Conservation (phyloP, 495 filamentous ascomycete species). For the Daldinia loculata region DNA sequence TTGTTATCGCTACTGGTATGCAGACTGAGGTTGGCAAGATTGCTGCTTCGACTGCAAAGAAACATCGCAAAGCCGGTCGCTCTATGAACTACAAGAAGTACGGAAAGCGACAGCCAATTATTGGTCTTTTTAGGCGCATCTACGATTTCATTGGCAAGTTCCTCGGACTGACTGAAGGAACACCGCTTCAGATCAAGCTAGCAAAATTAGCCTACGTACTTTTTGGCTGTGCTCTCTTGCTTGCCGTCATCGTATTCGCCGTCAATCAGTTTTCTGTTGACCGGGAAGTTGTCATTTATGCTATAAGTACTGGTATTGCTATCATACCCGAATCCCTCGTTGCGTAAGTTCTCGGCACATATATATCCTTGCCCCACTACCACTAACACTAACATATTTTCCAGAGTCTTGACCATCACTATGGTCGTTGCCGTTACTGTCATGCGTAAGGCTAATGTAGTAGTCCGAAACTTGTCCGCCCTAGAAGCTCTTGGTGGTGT, state of each 20-base stretch:
- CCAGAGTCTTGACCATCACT: constrained; percentile 71
- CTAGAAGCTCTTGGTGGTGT: constrained; percentile 85
- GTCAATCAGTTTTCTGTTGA: constrained; percentile 75
- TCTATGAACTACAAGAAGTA: constrained; percentile 71
- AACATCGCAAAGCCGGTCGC: constrained; percentile 65
- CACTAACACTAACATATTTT: constrained; percentile 2
- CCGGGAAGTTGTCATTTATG: constrained; percentile 82
- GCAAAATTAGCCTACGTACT: constrained; percentile 78
- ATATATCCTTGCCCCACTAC: not conserved
- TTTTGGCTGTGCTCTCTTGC: constrained; percentile 75
- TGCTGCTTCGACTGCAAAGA: constrained; percentile 68
- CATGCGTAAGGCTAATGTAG: constrained; percentile 80
- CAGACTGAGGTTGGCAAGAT: constrained; percentile 86
- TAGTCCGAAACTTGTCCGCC: constrained; percentile 78
- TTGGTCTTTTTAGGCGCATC: constrained; percentile 64
- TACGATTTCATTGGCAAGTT: constrained; percentile 72
- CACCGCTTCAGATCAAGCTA: constrained; percentile 82
- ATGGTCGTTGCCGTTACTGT: constrained; percentile 80
- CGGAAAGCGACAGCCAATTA: constrained; percentile 65
- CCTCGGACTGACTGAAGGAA: constrained; percentile 79
- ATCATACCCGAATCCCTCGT: constrained; percentile 77
- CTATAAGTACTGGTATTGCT: constrained; percentile 75
- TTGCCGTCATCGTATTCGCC: constrained; percentile 82
- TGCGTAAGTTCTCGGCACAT: constrained; percentile 51
- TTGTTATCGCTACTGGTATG: constrained; percentile 79